Base-by-base conservation (phyloP, 352 stramenopile species). In the Phytophthora citrophthora region DNA sequence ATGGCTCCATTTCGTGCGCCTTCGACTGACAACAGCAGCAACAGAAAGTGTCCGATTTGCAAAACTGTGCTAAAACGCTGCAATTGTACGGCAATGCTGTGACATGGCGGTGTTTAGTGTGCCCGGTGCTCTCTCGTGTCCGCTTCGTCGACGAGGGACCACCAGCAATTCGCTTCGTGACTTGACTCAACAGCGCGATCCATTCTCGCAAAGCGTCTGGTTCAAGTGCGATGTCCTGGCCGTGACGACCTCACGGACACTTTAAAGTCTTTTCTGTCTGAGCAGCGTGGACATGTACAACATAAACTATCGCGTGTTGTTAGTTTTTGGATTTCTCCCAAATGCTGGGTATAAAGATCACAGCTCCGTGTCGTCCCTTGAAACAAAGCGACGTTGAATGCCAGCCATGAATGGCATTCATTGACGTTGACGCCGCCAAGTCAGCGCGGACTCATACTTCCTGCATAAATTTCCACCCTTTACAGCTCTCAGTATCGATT, bases 351-450 rank as follows among this genome's bases (percentile, higher is more conserved):
- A 52, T n/a, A 52, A 40, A 52, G 45, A 39, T 29, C 45, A 52
- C 45, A 52, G 47, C n/a, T 54, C 27, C n/a, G 6, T 54, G 47
- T 54, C 47, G 47, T 54, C 27, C 47, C 45, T 52, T 52, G 26
- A 40, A 34, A 34, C 29, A 34, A 34, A 34, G 29, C 29, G 6
- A 29, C 26, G 45, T 40, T 13, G 15, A 18, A 2, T 20, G 20
- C 20, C 20, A 20, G 20, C 20, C 20, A 20, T 20, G 20, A 20
- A 54, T 10, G 11, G 8, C 29, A 43, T 43, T 39, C 27, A 8
- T 5, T 23, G 39, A 36, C 38, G 45, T 13, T 23, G 39, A 36
- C 38, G 45, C 20, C 45, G 9, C 27, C n/a, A 39, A 36, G 29
- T 34, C 13, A 32, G 41, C 47, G 45, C 36, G 48, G 20, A 10